Base-by-base conservation (phyloP, 164 flowering plant genomes). In the Magnolia changhungtana region DNA sequence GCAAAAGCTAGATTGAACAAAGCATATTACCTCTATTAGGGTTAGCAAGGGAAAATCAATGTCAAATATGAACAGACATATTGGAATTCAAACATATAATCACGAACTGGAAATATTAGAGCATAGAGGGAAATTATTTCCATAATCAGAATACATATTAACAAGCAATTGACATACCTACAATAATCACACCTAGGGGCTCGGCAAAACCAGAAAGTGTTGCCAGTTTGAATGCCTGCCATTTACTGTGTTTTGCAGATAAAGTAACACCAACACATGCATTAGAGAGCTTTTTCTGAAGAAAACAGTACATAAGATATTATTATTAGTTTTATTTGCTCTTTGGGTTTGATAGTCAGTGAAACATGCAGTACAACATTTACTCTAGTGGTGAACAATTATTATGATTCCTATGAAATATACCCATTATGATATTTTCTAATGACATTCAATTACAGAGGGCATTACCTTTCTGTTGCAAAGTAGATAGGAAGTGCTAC, bases 211-310 rank as follows among this genome's bases (percentile, higher is more conserved):
- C 98, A 83, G 98, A 93, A 71, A 91, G 89, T 1, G 97, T 87
- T 77, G 98, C 98, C 86, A 93, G 83, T 82, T 93, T 95, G 89
- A 95, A 95, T 37, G 98, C 97, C 83, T 90, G 93, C 97, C 98
- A 95, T 85, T 95, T 92, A 90, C 98, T 94, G 87, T 69, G 69
- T 78, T 59, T 69, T 50, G 18, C 19, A 72, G 63, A 55, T 16
- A 72, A 9, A 51, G 51, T 72, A 55, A 16, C 74, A 72, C 37
- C 37, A 49, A 69, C 1, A 3, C 10, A 69, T 7, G 10, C 19
- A 55, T 55, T 16, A 55, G 61, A 64, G 21, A 65, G 9, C 67
- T 11, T 64, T n/a, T 64, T n/a, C 67, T 64, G 49, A 13, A 27
- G n/a, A 69, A 29, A 18, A 37, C 14, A 29, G 29, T 8, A 66